Evolutionary conservation across 2,329 filamentous ascomycete genomes (phyloP).

Genomic region (Aureobasidium subglaciale): DNA sequence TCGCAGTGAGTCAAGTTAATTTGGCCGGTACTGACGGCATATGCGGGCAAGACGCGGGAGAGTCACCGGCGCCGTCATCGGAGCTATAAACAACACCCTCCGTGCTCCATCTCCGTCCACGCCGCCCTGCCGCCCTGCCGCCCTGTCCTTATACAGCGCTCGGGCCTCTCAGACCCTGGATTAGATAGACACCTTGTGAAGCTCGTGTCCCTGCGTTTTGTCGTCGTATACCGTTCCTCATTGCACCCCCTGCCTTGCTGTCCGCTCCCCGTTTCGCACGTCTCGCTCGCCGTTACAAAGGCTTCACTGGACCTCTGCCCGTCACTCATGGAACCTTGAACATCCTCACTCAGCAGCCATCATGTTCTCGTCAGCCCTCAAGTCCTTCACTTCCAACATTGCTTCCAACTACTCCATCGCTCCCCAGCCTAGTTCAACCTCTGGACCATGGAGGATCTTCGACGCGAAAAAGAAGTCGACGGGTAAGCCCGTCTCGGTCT

Average conservation of each 20-base stretch:
- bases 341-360: constrained; percentile 23
- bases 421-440: constrained; percentile 64
- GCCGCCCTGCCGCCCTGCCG: no score
- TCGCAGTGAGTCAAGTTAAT: constrained; percentile 11
- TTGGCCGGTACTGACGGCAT: background rate
- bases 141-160: constrained; percentile 4
- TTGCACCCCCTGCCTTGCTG: background rate
- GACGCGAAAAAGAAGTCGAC: constrained; percentile 96
- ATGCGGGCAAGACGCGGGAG: background rate
- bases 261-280: background rate
- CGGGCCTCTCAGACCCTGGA: background rate
- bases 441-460: constrained; percentile 95
- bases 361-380: constrained; percentile 92
- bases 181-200: background rate
- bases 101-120: no score
- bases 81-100: no score
- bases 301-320: background rate
- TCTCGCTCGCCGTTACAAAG: background rate
- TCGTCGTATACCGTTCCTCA: background rate
- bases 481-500: constrained; percentile 80
- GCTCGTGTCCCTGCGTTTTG: background rate
- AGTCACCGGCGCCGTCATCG: constrained; percentile 6
- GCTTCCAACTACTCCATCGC: constrained; percentile 83
- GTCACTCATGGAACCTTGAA: constrained; percentile 2
- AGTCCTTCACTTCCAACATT: constrained; percentile 92